phyloP scores from a whole-genome alignment of 805 yeast species.

The Metschnikowia kunwiensis region DNA sequence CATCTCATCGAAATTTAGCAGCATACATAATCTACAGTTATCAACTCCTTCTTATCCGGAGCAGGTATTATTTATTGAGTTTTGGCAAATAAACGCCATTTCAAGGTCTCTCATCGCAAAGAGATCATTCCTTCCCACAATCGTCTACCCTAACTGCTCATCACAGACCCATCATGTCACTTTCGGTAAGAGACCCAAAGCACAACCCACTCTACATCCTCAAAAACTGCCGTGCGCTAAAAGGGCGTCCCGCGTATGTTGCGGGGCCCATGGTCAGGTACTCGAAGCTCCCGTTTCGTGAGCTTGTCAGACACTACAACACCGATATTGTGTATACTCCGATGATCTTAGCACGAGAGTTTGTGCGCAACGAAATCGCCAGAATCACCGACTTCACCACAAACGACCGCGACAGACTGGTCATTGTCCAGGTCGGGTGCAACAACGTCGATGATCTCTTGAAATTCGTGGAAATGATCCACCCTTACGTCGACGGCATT shows the following conservation, averaged over 20 bases:
- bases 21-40: too few relatives aligned
- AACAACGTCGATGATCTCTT: slow-evolving; percentile 79
- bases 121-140: too few relatives aligned
- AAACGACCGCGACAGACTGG: slow-evolving; percentile 61
- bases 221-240: slow-evolving; percentile 19
- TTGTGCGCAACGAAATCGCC: slow-evolving; percentile 80
- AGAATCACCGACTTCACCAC: slow-evolving; percentile 84
- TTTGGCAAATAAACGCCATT: too few relatives aligned
- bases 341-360: slow-evolving; percentile 94
- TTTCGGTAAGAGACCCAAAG: slow-evolving; percentile 19
- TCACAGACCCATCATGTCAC: too few relatives aligned
- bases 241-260: slow-evolving; percentile 37
- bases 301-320: slow-evolving; percentile 63
- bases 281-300: slow-evolving; percentile 89
- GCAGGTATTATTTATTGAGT: too few relatives aligned
- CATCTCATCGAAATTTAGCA: not conserved
- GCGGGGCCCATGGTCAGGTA: slow-evolving; percentile 97
- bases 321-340: slow-evolving; percentile 90
- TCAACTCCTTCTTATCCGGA: too few relatives aligned
- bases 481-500: slow-evolving; percentile 87
- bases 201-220: slow-evolving; percentile 37
- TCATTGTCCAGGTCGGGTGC: slow-evolving; percentile 88
- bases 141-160: too few relatives aligned
- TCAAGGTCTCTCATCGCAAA: too few relatives aligned
- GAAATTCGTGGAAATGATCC: slow-evolving; percentile 83